A percentile compares a stretch with the other conserved stretches of the same genome.
Evolutionary conservation across 768 basidiomycete species (phyloP).

Genomic region (Candolleomyces efflorescens): DNA sequence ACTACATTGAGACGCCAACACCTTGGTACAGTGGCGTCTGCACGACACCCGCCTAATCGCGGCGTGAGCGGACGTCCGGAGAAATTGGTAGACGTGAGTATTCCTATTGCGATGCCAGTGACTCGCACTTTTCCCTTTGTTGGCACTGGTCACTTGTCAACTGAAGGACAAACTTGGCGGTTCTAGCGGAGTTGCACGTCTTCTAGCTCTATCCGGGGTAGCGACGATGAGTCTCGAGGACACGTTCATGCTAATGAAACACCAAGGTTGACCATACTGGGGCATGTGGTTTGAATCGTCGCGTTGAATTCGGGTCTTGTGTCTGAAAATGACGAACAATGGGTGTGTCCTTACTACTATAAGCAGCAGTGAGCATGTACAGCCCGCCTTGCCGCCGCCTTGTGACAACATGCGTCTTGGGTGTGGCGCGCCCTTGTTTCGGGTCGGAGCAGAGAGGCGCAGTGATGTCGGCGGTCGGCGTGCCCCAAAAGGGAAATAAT

Average conservation of each 20-base stretch:
- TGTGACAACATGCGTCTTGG: too few species aligned
- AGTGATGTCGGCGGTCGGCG: too few species aligned
- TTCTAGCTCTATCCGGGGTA: constrained; percentile 94
- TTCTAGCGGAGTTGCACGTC: constrained; percentile 95
- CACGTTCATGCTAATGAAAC: background rate
- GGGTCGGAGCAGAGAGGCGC: too few species aligned
- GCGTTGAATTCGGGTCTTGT: constrained; percentile 27
- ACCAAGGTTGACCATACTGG: constrained; percentile 75
- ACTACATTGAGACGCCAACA: constrained; percentile 44
- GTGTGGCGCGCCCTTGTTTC: too few species aligned
- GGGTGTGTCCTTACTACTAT: too few species aligned
- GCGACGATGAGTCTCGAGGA: constrained; percentile 51
- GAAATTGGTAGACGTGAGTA: constrained; percentile 89
- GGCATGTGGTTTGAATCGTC: constrained; percentile 64
- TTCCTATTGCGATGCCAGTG: background rate
- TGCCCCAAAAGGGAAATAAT: too few species aligned
- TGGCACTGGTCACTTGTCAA: background rate
- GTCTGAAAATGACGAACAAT: too few species aligned
- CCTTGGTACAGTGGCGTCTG: constrained; percentile 91
- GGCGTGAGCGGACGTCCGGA: constrained; percentile 97
- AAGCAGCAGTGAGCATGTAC: too few species aligned
- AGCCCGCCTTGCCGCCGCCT: too few species aligned
- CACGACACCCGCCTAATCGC: constrained; percentile 89
- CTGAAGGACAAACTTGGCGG: constrained; percentile 85
- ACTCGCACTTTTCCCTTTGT: background rate